Conservation (phyloP, 2,329 filamentous ascomycete genomes). For the Aureobasidium subglaciale region DNA sequence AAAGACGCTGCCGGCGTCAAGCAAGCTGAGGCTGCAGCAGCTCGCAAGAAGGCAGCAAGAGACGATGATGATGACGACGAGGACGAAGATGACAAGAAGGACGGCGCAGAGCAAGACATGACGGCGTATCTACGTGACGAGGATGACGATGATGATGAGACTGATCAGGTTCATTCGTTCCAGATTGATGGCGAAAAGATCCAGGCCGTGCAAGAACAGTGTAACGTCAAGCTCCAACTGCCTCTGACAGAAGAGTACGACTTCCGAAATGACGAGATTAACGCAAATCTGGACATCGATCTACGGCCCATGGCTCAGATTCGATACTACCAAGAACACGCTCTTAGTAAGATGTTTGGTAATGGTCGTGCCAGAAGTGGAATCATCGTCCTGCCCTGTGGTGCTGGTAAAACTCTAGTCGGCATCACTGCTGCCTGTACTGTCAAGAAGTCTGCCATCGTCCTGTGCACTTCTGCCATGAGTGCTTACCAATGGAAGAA, state of each 20-base stretch:
- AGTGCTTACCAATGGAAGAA: constrained; percentile 94
- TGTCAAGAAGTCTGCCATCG: constrained; percentile 92
- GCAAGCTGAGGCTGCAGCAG: constrained; percentile 55
- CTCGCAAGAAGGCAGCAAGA: constrained; percentile 34
- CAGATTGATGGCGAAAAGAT: constrained; percentile 79
- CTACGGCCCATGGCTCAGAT: constrained; percentile 84
- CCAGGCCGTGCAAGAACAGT: constrained; percentile 82
- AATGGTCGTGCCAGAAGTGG: constrained; percentile 96
- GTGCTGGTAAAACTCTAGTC: constrained; percentile 92
- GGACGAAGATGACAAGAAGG: constrained; percentile 46
- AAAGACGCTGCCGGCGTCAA: constrained; percentile 84
- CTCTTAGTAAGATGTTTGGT: constrained; percentile 97
- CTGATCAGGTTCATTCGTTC: constrained; percentile 86
- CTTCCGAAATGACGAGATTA: constrained; percentile 83
- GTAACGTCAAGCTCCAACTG: constrained; percentile 68
- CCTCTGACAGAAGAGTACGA: constrained; percentile 96
- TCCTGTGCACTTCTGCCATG: constrained; percentile 96
- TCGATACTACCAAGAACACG: constrained; percentile 92
- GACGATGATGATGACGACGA: constrained; percentile 45
- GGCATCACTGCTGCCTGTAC: constrained; percentile 98
- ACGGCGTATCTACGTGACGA: constrained; percentile 64
- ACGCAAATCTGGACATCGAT: constrained; percentile 89
- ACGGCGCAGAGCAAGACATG: constrained; percentile 48
- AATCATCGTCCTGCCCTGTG: constrained; percentile 93
- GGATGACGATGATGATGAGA: constrained; percentile 77